Conservation (phyloP, 768 basidiomycete genomes). For the Gautieria morchelliformis region DNA sequence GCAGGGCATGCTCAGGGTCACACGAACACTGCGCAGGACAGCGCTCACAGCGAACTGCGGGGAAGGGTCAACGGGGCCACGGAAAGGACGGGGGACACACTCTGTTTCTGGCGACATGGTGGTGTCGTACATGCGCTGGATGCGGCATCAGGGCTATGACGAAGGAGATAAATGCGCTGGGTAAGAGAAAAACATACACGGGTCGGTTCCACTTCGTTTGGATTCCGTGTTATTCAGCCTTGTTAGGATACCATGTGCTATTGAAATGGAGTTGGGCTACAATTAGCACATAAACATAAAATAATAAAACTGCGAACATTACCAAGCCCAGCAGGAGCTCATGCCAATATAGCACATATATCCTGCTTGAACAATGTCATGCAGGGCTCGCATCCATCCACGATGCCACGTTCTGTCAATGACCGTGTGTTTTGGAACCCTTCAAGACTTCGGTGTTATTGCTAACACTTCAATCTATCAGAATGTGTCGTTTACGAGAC, state of each 20-base stretch:
- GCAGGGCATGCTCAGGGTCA: too few relatives aligned
- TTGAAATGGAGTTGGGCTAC: background rate
- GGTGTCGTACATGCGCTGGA: too few relatives aligned
- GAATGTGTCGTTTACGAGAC: too few relatives aligned
- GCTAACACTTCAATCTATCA: too few relatives aligned
- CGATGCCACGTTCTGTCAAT: conserved; percentile 13
- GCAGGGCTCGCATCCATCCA: conserved; percentile 29
- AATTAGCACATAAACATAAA: too few relatives aligned
- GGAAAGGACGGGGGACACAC: too few relatives aligned
- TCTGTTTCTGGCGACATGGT: too few relatives aligned
- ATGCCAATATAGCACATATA: conserved; percentile 23
- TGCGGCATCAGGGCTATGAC: background rate
- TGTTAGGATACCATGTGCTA: conserved; percentile 12
- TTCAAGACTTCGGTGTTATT: too few relatives aligned
- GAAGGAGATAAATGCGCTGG: background rate
- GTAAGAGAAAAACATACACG: background rate
- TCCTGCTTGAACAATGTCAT: conserved; percentile 27
- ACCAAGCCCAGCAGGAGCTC: conserved; percentile 13
- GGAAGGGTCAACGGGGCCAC: too few relatives aligned
- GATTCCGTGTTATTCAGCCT: conserved; percentile 4
- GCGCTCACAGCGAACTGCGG: too few relatives aligned
- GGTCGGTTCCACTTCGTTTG: conserved; percentile 10
- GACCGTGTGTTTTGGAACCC: too few relatives aligned
- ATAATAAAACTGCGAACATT: conserved; percentile 1
- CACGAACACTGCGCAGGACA: too few relatives aligned